phyloP scores from a whole-genome alignment of 2,329 filamentous ascomycete species.

The Aplosporella prunicola region DNA sequence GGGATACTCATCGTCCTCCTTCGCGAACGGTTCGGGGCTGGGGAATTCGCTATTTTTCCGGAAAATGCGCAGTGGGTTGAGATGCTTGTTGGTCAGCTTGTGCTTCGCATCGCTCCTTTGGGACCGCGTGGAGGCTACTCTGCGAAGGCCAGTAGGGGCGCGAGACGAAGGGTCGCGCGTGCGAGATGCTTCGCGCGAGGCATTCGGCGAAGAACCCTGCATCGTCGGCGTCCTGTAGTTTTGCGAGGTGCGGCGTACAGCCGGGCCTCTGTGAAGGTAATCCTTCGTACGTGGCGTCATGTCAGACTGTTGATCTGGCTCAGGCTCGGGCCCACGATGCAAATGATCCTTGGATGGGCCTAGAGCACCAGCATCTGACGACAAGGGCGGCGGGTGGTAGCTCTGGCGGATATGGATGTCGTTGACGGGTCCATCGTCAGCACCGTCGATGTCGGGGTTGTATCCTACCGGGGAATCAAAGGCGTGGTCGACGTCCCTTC shows the following conservation, averaged over 20 bases:
- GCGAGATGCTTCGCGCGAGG: conserved; percentile 3
- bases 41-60: conserved; percentile 5
- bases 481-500: background rate
- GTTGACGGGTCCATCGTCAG: background rate
- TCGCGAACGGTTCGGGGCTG: conserved; percentile 6
- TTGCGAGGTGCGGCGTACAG: background rate
- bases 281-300: conserved; percentile 3
- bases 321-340: background rate
- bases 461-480: conserved; percentile 2
- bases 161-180: no score
- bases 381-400: background rate
- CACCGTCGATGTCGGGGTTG: conserved; percentile 2
- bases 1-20: conserved; percentile 21
- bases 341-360: conserved; percentile 2
- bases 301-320: background rate
- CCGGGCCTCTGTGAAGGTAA: conserved; percentile 4
- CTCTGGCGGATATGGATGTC: no score
- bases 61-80: conserved; percentile 6
- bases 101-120: no score
- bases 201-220: conserved; percentile 3
- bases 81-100: conserved; percentile 2
- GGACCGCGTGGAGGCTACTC: no score
- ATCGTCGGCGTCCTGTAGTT: background rate
- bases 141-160: no score
- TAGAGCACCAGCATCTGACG: background rate